phyloP scores from a whole-genome alignment of 148 eudicot species.

The Simmondsia chinensis region DNA sequence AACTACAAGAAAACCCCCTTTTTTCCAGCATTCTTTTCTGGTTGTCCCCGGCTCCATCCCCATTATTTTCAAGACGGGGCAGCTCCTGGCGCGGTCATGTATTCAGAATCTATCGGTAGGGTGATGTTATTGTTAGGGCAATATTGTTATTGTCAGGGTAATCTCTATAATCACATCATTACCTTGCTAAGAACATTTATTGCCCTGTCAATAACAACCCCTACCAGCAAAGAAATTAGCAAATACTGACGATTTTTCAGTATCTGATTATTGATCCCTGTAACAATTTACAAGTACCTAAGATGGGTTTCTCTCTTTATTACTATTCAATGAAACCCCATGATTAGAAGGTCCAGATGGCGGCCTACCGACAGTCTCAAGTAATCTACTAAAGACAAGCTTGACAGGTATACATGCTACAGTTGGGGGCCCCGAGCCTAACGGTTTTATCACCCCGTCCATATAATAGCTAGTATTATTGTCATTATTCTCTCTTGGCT shows the following conservation, averaged over 20 bases:
- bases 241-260: slow-evolving; percentile 19
- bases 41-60: slow-evolving; percentile 15
- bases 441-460: slow-evolving; percentile 52
- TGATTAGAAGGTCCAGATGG: slow-evolving; percentile 41
- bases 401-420: slow-evolving; percentile 92
- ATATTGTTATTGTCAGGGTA: no score
- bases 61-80: slow-evolving; percentile 8
- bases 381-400: slow-evolving; percentile 82
- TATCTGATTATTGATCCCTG: slow-evolving; percentile 29
- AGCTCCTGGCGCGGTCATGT: slow-evolving; percentile 14
- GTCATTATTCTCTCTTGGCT: slow-evolving; percentile 16
- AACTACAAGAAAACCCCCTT: neutral
- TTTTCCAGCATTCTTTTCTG: neutral
- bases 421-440: slow-evolving; percentile 39
- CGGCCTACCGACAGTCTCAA: slow-evolving; percentile 65
- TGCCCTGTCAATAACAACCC: neutral
- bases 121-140: neutral
- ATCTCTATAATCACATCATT: no score
- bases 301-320: slow-evolving; percentile 25
- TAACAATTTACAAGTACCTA: slow-evolving; percentile 49
- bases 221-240: slow-evolving; percentile 14
- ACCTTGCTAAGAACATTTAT: no score
- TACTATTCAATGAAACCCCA: slow-evolving; percentile 18
- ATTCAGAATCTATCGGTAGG: slow-evolving; percentile 9
- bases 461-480: slow-evolving; percentile 15